Conservation (phyloP, 352 stramenopile genomes). For the Aphanomyces invadans region DNA sequence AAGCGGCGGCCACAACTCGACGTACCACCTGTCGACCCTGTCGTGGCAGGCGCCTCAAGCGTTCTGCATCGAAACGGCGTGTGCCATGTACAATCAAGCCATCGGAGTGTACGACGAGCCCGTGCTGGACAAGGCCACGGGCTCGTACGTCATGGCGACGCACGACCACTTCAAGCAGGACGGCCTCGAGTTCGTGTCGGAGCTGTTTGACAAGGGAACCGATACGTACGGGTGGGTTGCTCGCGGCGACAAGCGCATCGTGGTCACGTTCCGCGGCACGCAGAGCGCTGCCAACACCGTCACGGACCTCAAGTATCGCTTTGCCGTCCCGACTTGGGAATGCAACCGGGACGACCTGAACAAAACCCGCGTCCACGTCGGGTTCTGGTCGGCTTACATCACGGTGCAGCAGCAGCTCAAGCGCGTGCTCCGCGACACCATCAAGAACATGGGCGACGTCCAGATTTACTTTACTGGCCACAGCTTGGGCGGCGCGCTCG, state of each 20-base stretch:
- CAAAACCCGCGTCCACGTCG: constrained; percentile 28
- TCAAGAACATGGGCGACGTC: constrained; percentile 57
- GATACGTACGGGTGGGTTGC: constrained; percentile 68
- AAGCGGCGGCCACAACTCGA: not conserved
- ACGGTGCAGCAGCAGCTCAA: constrained; percentile 71
- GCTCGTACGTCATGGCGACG: constrained; percentile 61
- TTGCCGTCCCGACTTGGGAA: constrained; percentile 1
- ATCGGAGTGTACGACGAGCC: constrained; percentile 85
- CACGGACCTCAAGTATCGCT: constrained; percentile 22
- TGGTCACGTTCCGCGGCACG: constrained; percentile 24
- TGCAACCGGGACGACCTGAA: constrained; percentile 4
- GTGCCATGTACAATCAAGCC: constrained; percentile 70
- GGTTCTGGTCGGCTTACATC: constrained; percentile 76
- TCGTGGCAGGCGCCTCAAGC: constrained; percentile 37
- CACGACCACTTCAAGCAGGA: constrained; percentile 42
- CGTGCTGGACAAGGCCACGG: constrained; percentile 51
- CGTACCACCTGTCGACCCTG: not conserved
- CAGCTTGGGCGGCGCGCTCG: constrained; percentile 85
- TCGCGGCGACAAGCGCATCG: constrained; percentile 37
- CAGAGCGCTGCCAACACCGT: constrained; percentile 47
- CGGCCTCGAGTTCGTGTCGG: constrained; percentile 74
- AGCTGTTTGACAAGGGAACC: constrained; percentile 56
- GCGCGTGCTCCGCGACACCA: constrained; percentile 58
- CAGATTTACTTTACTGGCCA: constrained; percentile 89
- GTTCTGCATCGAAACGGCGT: constrained; percentile 81